Percentiles rank a stretch among this genome's conserved stretches.
Evolutionary conservation across 306 rosid genomes (phyloP).

Genomic region (Vigna unguiculata): DNA sequence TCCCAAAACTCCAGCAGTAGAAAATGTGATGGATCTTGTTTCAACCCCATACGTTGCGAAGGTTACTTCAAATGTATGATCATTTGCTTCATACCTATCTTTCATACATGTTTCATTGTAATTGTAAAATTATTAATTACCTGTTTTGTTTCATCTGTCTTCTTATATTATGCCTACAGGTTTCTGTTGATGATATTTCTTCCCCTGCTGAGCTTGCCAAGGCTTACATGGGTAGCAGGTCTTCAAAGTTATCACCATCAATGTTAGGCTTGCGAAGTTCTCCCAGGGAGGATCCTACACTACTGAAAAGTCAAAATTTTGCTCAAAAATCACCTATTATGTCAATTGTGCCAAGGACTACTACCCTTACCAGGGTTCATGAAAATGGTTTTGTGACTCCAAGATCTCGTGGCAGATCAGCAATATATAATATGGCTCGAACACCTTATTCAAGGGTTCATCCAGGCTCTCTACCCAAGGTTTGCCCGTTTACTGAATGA

Average conservation of each 20-base stretch:
- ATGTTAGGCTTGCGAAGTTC: conserved; percentile 53
- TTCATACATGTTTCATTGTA: conserved; percentile 4
- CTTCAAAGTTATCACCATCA: conserved; percentile 69
- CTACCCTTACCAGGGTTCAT: conserved; percentile 51
- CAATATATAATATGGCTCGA: conserved; percentile 83
- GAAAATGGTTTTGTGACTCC: conserved; percentile 81
- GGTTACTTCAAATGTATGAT: conserved; percentile 60
- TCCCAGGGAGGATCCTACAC: conserved; percentile 49
- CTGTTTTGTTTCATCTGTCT: conserved; percentile 33
- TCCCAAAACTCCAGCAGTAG: conserved; percentile 48
- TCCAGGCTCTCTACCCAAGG: conserved; percentile 61
- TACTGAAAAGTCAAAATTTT: conserved; percentile 46
- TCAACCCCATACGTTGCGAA: conserved; percentile 53
- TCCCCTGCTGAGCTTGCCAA: conserved; percentile 90
- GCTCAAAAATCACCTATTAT: conserved; percentile 51
- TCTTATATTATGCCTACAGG: conserved; percentile 52
- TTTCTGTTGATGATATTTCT: conserved; percentile 73
- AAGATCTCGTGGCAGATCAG: conserved; percentile 84
- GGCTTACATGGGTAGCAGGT: conserved; percentile 88
- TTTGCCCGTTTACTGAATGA: conserved; percentile 40
- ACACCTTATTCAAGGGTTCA: conserved; percentile 79
- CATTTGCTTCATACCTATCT: conserved; percentile 1
- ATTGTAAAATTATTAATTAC: conserved; percentile 5
- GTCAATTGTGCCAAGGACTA: conserved; percentile 64
- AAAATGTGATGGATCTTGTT: conserved; percentile 54